phyloP scores from a whole-genome alignment of 768 basidiomycete genomes.

The Daedalea quercina region DNA sequence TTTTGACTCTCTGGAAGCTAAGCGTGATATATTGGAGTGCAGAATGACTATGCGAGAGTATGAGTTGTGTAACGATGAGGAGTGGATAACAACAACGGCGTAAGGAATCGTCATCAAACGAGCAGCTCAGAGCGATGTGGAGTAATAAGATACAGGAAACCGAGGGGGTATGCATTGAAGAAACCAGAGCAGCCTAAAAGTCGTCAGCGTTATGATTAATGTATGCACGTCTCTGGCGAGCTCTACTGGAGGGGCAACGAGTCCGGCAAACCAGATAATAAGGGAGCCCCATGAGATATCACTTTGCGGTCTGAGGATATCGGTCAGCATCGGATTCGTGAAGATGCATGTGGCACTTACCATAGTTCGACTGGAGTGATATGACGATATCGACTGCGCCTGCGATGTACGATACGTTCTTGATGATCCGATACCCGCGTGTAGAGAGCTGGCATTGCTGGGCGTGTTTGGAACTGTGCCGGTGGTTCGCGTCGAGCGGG shows the following conservation, averaged over 20 bases:
- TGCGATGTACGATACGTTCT: constrained; percentile 66
- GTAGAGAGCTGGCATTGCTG: constrained; percentile 36
- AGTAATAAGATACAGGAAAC: constrained; percentile 18
- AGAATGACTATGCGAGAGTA: constrained; percentile 8
- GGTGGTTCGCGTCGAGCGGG: constrained; percentile 58
- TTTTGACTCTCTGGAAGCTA: background rate
- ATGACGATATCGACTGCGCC: constrained; percentile 61
- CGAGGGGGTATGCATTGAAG: constrained; percentile 20
- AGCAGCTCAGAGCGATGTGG: constrained; percentile 13
- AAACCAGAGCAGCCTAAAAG: constrained; percentile 21
- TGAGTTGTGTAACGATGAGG: constrained; percentile 12
- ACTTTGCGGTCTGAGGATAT: constrained; percentile 19
- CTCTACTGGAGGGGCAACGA: constrained; percentile 13
- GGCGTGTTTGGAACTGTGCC: constrained; percentile 51
- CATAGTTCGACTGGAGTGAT: constrained; percentile 70
- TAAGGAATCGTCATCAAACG: constrained; percentile 2
- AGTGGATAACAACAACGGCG: constrained; percentile 14
- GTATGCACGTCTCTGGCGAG: constrained; percentile 16
- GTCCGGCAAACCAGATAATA: constrained; percentile 10
- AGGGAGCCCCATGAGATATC: constrained; percentile 4
- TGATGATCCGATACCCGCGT: constrained; percentile 53
- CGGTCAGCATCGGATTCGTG: constrained; percentile 3
- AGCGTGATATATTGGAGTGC: constrained; percentile 15
- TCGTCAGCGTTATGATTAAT: constrained; percentile 20
- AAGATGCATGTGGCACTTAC: constrained; percentile 33